Evolutionary conservation across 2,329 filamentous ascomycete genomes (phyloP), one percentile per base, ranked within the genome.

Genomic region (Domatiomyces globalis): DNA sequence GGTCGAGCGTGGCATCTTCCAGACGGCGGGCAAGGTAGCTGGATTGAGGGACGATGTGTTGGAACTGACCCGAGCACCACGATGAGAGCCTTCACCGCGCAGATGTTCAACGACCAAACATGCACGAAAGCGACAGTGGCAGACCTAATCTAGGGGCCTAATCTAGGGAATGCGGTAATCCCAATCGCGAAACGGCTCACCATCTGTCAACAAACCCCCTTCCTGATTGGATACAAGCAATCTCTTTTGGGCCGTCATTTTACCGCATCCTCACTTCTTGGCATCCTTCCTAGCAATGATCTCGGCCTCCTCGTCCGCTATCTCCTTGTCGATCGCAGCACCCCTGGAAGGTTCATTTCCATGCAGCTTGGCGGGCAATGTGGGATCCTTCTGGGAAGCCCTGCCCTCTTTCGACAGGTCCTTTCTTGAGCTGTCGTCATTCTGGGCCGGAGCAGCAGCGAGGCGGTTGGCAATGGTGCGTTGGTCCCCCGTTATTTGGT

Each of bases 1-100:
- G 58, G 81, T 84, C 54, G 80, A 84, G 66, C 72, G 76, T 58
- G 76, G 79, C 51, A 81, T 84, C 51, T 65, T 83, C 51, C 75
- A 77, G 49, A 80, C 83, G 51, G 81, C 81, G 4, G 72, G 74
- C 20, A 74, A 78, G 51, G 73, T 84, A 48, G 80, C 79, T 2
- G 68, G 69, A 46, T 74, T 73, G 4, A 76, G 79, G 54, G 81
- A 84, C 63, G 75, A 75, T 36, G 73, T 82, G 51, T 79, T 80
- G 50, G 74, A 74, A 56, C 63, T 83, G 49, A 75, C 67, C 42
- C 58, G 71, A 42, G 78, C 50, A 43, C 50, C 50, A 45, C 51
- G 49, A 56, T 25, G 27, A 43, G 39, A 46, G 43, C 18, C 44
- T n/a, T 25, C 20, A n/a, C 18, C 15, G 10, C 22, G 15, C 18